Conservation (phyloP, 352 stramenopile species). For the Globisporangium megalacanthum region DNA sequence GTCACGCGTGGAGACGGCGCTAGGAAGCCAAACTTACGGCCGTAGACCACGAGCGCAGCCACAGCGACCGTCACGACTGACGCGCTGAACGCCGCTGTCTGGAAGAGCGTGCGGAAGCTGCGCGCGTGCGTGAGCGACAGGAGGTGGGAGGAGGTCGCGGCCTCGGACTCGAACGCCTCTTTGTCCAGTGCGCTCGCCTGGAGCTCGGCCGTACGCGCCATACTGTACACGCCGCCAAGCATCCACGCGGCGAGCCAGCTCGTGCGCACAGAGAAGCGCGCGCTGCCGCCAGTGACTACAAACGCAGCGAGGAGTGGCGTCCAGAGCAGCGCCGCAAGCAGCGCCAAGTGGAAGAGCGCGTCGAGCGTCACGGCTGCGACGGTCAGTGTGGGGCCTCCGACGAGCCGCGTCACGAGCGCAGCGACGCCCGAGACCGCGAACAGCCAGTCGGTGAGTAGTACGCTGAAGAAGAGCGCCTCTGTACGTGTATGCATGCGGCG, state of each 20-base stretch:
- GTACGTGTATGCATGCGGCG: constrained; percentile 45
- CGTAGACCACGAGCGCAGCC: constrained; percentile 30
- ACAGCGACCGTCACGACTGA: constrained; percentile 28
- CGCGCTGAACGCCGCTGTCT: constrained; percentile 15
- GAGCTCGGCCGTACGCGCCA: constrained; percentile 23
- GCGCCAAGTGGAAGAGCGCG: constrained; percentile 40
- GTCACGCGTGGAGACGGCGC: constrained; percentile 35
- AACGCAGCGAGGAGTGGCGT: constrained; percentile 60
- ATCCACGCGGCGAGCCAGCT: constrained; percentile 48
- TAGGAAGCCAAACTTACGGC: constrained; percentile 38
- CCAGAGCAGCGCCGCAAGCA: constrained; percentile 73
- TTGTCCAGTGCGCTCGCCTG: not conserved
- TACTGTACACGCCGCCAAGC: constrained; percentile 43
- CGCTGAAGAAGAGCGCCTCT: constrained; percentile 59
- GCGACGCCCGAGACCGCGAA: constrained; percentile 44
- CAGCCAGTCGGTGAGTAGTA: constrained; percentile 47
- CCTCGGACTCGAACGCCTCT: no score
- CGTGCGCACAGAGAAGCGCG: constrained; percentile 39
- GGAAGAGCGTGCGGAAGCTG: constrained; percentile 22
- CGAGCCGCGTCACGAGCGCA: constrained; percentile 18
- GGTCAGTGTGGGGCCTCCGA: constrained; percentile 8
- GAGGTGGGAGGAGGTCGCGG: no score
- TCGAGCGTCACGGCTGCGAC: constrained; percentile 21
- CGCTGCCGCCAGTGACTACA: constrained; percentile 47
- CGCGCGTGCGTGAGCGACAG: not conserved